A percentile compares a stretch with the other conserved stretches of the same genome.
Conservation (phyloP, 2,329 filamentous ascomycete genomes). For the Phaeophleospora eucalypticola region DNA sequence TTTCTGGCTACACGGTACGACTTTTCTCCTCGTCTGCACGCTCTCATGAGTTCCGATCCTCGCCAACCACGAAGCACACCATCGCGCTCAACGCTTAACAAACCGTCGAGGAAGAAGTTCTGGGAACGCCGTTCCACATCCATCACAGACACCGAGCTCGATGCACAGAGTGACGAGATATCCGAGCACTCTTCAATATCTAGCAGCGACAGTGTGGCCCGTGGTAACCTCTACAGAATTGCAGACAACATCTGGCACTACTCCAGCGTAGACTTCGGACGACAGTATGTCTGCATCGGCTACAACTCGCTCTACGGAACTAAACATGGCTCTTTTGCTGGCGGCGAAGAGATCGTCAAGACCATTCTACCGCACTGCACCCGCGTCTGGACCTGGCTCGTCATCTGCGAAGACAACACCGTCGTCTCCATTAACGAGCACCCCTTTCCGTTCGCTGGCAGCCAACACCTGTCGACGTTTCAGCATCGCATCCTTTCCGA, state of each 20-base stretch:
- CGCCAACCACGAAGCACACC: conserved; percentile 24
- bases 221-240: conserved; percentile 53
- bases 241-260: conserved; percentile 72
- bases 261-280: conserved; percentile 66
- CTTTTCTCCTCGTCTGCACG: conserved; percentile 63
- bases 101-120: conserved; percentile 8
- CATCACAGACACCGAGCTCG: conserved; percentile 2
- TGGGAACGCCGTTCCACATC: conserved; percentile 2
- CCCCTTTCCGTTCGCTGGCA: conserved; percentile 39
- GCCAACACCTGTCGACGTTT: conserved; percentile 36
- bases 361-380: conserved; percentile 26
- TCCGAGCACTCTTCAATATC: conserved; percentile 26
- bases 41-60: conserved; percentile 60
- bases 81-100: conserved; percentile 10
- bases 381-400: conserved; percentile 66
- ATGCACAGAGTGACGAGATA: conserved; percentile 25
- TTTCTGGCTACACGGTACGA: conserved; percentile 60
- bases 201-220: conserved; percentile 20
- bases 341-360: conserved; percentile 2
- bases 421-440: conserved; percentile 67
- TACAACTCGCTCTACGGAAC: conserved; percentile 60
- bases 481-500: conserved; percentile 47
- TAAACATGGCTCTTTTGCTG: conserved; percentile 9
- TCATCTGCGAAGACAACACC: conserved; percentile 65
- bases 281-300: conserved; percentile 65